A percentile compares a stretch with the other conserved stretches of the same genome.
Evolutionary conservation across 768 basidiomycete species (phyloP).

Genomic region (Leccinum boreale): DNA sequence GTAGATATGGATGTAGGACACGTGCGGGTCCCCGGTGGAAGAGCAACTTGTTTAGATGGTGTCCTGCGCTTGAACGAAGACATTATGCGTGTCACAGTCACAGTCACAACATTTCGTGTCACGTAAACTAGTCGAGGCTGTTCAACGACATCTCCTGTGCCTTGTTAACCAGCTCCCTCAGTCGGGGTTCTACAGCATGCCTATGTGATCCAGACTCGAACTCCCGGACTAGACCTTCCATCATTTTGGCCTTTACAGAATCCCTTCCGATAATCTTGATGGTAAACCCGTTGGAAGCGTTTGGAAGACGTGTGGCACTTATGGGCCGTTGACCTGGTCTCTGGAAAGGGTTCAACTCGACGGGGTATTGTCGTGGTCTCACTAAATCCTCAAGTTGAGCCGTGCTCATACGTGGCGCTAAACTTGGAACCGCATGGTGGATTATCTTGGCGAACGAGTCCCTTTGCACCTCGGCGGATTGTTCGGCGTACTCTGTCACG

Average conservation of each 20-base stretch:
- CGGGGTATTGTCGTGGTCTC: constrained; percentile 26
- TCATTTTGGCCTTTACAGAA: background rate
- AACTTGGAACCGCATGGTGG: constrained; percentile 21
- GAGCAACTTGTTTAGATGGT: constrained; percentile 40
- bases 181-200: background rate
- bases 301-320: constrained; percentile 26
- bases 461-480: constrained; percentile 31
- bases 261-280: constrained; percentile 26
- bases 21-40: constrained; percentile 51
- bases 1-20: constrained; percentile 57
- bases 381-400: constrained; percentile 22
- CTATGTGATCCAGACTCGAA: background rate
- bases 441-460: constrained; percentile 31
- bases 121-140: constrained; percentile 24
- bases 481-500: constrained; percentile 36
- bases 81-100: constrained; percentile 38
- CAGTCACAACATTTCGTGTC: constrained; percentile 11
- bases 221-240: background rate
- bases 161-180: constrained; percentile 14
- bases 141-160: constrained; percentile 23
- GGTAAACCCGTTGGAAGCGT: constrained; percentile 31
- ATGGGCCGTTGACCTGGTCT: constrained; percentile 31
- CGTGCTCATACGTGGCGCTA: constrained; percentile 23
- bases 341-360: constrained; percentile 34
- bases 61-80: constrained; percentile 78